Base-by-base conservation (phyloP, 805 yeast genomes). In the Cyberlindnera maritima region DNA sequence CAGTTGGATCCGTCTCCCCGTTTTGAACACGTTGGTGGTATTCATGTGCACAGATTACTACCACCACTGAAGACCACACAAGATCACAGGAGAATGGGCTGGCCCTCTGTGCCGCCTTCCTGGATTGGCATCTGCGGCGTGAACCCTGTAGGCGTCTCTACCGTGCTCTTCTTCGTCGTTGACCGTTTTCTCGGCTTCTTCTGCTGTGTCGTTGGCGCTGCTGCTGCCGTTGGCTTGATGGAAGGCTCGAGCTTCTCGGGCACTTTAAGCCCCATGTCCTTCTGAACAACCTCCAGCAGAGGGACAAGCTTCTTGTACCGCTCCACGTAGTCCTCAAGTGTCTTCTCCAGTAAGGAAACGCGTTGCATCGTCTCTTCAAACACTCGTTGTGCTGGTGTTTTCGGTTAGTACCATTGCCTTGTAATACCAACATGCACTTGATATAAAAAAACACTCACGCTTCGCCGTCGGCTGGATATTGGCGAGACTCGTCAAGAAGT, bases 241-340 rank as follows among this genome's bases (percentile, higher is more conserved):
- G 65, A 83, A 77, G 52, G 86, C 88, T 50, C 94, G 88, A 13
- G 88, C 88, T 35, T 71, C 71, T 47, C 78, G 73, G 39, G 88
- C 64, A 49, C 79, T 83, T 55, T 71, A 62, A 52, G 80, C 72
- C 72, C 76, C 50, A 75, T 53, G 35, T 71, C 74, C 34, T 69
- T 69, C 54, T 74, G 75, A 1, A 77, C 70, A 34, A 76, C 58
- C 48, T 72, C 73, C 28, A 76, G 63, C n/a, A 76, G 62, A 3
- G 81, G 80, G 1, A 70, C 59, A 10, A 76, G 64, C 46, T 67
- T 69, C 49, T 70, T 72, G 55, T 74, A 76, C 43, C 76, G 70
- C 4, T 60, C 66, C 45, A 77, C 73, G 49, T 75, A 76, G 20
- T 74, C 76, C 15, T 66, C 66, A 15, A 76, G 70, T 34, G 69